Conservation (phyloP, 176 grass and related monocot genomes). For the Aechmea fasciata region DNA sequence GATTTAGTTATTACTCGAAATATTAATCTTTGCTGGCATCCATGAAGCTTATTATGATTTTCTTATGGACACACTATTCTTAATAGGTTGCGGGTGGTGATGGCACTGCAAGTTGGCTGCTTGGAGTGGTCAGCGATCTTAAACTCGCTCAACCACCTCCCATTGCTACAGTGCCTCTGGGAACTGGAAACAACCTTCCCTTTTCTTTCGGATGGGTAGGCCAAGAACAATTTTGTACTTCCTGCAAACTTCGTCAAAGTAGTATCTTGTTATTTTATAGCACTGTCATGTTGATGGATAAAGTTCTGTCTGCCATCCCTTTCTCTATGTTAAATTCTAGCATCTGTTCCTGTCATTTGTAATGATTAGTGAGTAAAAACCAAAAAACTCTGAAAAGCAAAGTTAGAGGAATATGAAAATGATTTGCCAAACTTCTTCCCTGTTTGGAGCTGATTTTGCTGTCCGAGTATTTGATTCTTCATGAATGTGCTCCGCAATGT, state of each 20-base stretch:
- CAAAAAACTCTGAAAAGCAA: not conserved
- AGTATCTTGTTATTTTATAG: conserved; percentile 2
- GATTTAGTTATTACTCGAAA: not conserved
- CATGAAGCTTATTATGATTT: not conserved
- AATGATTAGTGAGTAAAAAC: not conserved
- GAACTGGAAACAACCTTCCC: conserved; percentile 94
- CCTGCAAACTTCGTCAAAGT: conserved; percentile 1
- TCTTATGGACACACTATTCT: conserved; percentile 21
- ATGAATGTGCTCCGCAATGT: not conserved
- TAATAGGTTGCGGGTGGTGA: conserved; percentile 91
- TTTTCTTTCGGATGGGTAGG: conserved; percentile 94
- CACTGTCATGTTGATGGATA: not conserved
- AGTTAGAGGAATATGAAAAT: not conserved
- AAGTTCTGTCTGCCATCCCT: not conserved
- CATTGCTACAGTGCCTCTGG: conserved; percentile 79
- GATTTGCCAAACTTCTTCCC: not conserved
- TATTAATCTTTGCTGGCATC: no score
- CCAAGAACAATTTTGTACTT: not conserved
- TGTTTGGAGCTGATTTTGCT: not conserved
- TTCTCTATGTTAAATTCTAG: not conserved
- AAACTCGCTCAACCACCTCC: conserved; percentile 65
- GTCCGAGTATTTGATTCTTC: not conserved
- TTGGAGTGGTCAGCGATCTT: conserved; percentile 86
- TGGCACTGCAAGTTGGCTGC: conserved; percentile 94
- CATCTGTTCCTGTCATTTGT: not conserved